phyloP scores from a whole-genome alignment of 768 basidiomycete genomes.

The Kwoniella shandongensis region DNA sequence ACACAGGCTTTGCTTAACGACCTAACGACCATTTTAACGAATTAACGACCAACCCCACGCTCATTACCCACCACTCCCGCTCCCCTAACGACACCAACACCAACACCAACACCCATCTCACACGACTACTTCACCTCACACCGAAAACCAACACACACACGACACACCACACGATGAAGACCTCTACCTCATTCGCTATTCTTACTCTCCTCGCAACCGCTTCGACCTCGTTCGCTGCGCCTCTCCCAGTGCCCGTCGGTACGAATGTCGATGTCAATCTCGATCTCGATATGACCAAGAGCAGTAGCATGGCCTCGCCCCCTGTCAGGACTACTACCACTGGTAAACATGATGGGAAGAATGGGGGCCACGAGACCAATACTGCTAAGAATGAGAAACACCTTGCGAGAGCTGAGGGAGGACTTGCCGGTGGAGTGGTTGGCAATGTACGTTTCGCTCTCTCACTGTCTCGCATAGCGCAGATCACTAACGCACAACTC shows the following conservation, averaged over 20 bases:
- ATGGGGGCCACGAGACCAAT: too few relatives aligned
- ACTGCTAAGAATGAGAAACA: too few relatives aligned
- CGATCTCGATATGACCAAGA: slow-evolving; percentile 2
- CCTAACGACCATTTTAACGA: slow-evolving; percentile 13
- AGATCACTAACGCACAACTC: too few relatives aligned
- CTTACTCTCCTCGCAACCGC: slow-evolving; percentile 25
- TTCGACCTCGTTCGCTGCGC: slow-evolving; percentile 18
- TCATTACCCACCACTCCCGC: slow-evolving; percentile 10
- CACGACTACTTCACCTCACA: too few relatives aligned
- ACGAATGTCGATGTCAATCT: background rate
- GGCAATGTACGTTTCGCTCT: too few relatives aligned
- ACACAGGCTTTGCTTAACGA: slow-evolving; percentile 14
- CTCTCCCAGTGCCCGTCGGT: slow-evolving; percentile 8
- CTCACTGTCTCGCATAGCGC: too few relatives aligned
- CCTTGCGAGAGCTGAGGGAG: too few relatives aligned
- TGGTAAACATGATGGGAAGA: too few relatives aligned
- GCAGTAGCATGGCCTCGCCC: background rate
- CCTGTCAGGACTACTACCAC: too few relatives aligned
- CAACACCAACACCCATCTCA: background rate
- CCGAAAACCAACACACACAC: background rate
- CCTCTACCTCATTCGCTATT: slow-evolving; percentile 27
- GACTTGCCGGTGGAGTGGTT: too few relatives aligned
- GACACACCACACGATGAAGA: slow-evolving; percentile 19
- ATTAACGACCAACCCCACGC: slow-evolving; percentile 16
- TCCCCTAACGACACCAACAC: background rate